A percentile compares a stretch with the other conserved stretches of the same genome.
Conservation (phyloP, 129 eudicot genomes). For the Solidago caesia region DNA sequence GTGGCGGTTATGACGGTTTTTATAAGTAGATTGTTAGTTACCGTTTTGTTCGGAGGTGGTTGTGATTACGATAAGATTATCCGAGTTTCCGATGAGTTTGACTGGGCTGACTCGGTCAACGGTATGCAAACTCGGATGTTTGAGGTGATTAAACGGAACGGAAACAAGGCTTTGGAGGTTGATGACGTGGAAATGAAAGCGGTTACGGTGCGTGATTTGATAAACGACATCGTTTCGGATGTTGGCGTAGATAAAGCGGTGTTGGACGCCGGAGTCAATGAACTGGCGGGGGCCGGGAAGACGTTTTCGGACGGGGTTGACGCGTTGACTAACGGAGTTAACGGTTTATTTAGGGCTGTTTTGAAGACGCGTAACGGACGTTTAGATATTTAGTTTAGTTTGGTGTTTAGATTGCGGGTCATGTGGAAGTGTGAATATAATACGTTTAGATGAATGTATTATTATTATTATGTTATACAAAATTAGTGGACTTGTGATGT, state of each 20-base stretch:
- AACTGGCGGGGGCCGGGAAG: slow-evolving; percentile 21
- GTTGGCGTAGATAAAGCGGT: slow-evolving; percentile 18
- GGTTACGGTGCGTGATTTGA: slow-evolving; percentile 20
- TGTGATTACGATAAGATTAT: neutral
- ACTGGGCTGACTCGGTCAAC: slow-evolving; percentile 41
- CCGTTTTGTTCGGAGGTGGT: slow-evolving; percentile 36
- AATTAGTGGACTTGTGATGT: too few relatives aligned
- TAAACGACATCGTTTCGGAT: neutral
- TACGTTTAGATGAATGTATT: too few relatives aligned
- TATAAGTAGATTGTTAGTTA: slow-evolving; percentile 32
- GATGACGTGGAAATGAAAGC: slow-evolving; percentile 29
- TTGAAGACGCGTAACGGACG: slow-evolving; percentile 37
- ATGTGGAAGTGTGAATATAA: slow-evolving; percentile 1
- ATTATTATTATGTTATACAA: too few relatives aligned
- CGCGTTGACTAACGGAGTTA: slow-evolving; percentile 38
- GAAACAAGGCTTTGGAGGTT: slow-evolving; percentile 25
- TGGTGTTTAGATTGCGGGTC: slow-evolving; percentile 4
- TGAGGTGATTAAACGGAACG: slow-evolving; percentile 26
- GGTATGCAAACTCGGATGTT: slow-evolving; percentile 24
- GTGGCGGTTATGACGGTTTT: slow-evolving; percentile 36
- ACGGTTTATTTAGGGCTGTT: slow-evolving; percentile 36
- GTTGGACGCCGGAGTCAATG: slow-evolving; percentile 38
- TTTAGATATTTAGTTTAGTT: slow-evolving; percentile 24
- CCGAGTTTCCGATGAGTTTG: slow-evolving; percentile 35
- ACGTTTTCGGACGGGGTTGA: slow-evolving; percentile 38